These are phyloP conservation scores for Echites panduratus DNA, from an alignment of 257 asterid species.

Conservation along the genomic window DNA sequence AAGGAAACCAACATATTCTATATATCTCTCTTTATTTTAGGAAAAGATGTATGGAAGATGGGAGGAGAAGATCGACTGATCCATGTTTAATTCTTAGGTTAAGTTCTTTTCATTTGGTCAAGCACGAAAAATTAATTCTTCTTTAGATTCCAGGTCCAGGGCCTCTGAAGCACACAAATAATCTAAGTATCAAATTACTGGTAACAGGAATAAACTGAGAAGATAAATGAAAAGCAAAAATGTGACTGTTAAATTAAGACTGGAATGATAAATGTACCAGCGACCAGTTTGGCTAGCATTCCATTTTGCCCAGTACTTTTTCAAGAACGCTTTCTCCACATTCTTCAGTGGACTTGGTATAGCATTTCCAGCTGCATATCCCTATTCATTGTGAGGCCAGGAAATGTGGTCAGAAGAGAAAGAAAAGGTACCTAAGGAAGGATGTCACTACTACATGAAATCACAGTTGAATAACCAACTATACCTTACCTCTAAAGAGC, in stretches of 20 bases:
- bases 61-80: background rate
- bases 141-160: background rate
- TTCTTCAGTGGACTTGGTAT: conserved; percentile 87
- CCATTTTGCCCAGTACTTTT: conserved; percentile 95
- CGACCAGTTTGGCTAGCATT: conserved; percentile 86
- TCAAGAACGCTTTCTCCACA: conserved; percentile 83
- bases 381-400: conserved; percentile 35
- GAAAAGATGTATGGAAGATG: background rate
- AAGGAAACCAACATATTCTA: background rate
- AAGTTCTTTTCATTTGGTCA: background rate
- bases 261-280: conserved; percentile 40
- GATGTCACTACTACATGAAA: background rate
- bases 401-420: background rate
- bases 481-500: conserved; percentile 74
- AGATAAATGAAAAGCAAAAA: background rate
- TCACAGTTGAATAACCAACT: conserved; percentile 1
- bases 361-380: conserved; percentile 92
- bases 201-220: background rate
- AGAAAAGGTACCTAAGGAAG: background rate
- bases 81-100: background rate
- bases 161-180: background rate
- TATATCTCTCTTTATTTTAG: background rate
- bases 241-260: background rate
- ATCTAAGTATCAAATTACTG: background rate
- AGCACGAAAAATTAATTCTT: background rate